Evolutionary conservation across 139 green algal species (phyloP).

Genomic region (Ulvella scutata): DNA sequence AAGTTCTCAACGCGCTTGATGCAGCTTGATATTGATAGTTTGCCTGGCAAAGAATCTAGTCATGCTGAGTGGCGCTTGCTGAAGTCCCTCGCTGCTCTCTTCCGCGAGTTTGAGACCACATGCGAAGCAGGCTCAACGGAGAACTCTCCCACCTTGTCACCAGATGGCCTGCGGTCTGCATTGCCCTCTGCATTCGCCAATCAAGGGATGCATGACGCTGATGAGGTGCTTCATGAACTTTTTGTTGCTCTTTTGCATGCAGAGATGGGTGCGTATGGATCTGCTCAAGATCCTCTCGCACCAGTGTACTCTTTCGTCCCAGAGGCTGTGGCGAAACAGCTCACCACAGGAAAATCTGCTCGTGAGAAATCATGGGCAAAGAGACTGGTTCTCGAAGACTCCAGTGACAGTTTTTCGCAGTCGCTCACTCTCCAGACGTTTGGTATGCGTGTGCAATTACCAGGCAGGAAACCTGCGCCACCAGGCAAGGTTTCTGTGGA

Average conservation of each 20-base stretch:
- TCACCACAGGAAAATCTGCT: not conserved
- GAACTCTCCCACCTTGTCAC: not conserved
- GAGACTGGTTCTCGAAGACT: not conserved
- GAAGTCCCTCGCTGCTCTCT: not conserved
- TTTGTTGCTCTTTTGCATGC: slow-evolving; percentile 46
- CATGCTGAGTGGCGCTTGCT: not conserved
- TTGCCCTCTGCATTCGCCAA: slow-evolving; percentile 18
- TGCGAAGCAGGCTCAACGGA: not conserved
- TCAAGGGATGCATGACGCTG: slow-evolving; percentile 60
- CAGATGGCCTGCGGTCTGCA: slow-evolving; percentile 11
- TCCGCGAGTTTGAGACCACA: not conserved
- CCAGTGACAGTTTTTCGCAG: not conserved
- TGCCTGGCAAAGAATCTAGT: not conserved
- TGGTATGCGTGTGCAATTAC: not conserved
- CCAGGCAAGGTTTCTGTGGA: not conserved
- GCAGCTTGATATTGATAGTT: not conserved
- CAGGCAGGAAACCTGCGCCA: not conserved
- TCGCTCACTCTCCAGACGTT: not conserved
- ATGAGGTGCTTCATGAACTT: slow-evolving; percentile 59
- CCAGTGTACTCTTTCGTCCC: not conserved
- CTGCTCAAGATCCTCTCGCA: not conserved
- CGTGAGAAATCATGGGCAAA: not conserved
- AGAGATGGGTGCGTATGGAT: slow-evolving; percentile 13
- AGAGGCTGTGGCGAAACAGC: not conserved
- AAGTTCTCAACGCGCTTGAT: slow-evolving; percentile 37